Conservation (phyloP, 139 green algal genomes). For the Pycnococcus provasolii region DNA sequence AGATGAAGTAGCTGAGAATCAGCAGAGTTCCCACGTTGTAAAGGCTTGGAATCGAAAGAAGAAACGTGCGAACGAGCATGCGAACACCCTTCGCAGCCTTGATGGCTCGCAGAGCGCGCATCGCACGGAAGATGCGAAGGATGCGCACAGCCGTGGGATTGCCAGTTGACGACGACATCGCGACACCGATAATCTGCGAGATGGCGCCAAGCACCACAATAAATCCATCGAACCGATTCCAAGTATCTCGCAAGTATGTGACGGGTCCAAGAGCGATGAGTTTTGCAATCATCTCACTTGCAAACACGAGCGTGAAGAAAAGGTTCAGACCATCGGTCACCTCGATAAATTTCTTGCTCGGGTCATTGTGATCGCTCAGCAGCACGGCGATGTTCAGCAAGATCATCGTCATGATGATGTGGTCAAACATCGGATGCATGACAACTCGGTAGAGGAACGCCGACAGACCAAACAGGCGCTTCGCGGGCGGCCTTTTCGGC, state of each 20-base stretch:
- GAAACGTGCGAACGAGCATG: slow-evolving; percentile 15
- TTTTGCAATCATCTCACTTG: slow-evolving; percentile 7
- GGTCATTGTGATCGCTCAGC: not conserved
- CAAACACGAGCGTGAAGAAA: slow-evolving; percentile 17
- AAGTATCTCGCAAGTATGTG: slow-evolving; percentile 13
- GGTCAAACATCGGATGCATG: not conserved
- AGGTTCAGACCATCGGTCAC: not conserved
- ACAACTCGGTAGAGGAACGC: not conserved
- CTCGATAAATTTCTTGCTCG: not conserved
- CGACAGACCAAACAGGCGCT: not conserved
- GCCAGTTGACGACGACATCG: not conserved
- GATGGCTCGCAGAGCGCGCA: slow-evolving; percentile 8
- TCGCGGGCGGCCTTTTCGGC: not conserved
- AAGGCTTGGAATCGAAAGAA: slow-evolving; percentile 7
- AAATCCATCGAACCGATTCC: slow-evolving; percentile 19
- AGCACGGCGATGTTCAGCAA: slow-evolving; percentile 9
- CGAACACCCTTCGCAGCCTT: slow-evolving; percentile 3
- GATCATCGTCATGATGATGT: slow-evolving; percentile 10
- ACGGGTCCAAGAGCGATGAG: slow-evolving; percentile 7
- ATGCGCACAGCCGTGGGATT: not conserved
- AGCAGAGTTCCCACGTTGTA: slow-evolving; percentile 16
- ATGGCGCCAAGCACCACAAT: slow-evolving; percentile 11
- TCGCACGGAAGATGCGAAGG: slow-evolving; percentile 7
- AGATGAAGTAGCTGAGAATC: slow-evolving; percentile 24
- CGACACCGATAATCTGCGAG: slow-evolving; percentile 6